Evolutionary conservation across 345 rosid species (phyloP).

Genomic region (Raphanus raphanistrum): DNA sequence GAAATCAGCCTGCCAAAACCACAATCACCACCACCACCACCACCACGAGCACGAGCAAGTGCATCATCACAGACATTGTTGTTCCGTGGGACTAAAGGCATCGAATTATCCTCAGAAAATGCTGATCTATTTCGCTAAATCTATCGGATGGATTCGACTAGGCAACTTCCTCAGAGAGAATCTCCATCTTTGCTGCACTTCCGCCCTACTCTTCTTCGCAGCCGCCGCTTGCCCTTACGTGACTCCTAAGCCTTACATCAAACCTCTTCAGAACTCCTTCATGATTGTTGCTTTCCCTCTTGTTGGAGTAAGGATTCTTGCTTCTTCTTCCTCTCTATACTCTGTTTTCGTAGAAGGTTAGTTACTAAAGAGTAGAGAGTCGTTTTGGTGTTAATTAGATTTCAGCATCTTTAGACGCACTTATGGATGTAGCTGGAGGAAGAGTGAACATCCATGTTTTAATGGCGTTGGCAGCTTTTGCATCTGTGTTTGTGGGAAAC

Average conservation of each 20-base stretch:
- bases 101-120: conserved; percentile 47
- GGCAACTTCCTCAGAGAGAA: conserved; percentile 75
- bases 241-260: conserved; percentile 58
- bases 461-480: conserved; percentile 88
- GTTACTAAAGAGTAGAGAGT: not conserved
- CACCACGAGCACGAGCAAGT: not conserved
- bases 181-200: conserved; percentile 68
- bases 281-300: conserved; percentile 73
- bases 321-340: not conserved
- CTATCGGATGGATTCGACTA: conserved; percentile 60
- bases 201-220: conserved; percentile 63
- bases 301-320: conserved; percentile 60
- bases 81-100: conserved; percentile 21
- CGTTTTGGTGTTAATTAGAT: conserved; percentile 40
- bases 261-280: conserved; percentile 59
- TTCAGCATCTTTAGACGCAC: conserved; percentile 85
- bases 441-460: conserved; percentile 91
- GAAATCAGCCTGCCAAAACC: conserved; percentile 14
- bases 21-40: conserved; percentile 23
- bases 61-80: conserved; percentile 26
- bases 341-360: not conserved
- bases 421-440: conserved; percentile 77
- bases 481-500: conserved; percentile 85
- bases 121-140: conserved; percentile 53
- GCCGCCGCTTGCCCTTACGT: conserved; percentile 70